phyloP scores from a whole-genome alignment of 306 rosid species.

The Crataegus laevigata region DNA sequence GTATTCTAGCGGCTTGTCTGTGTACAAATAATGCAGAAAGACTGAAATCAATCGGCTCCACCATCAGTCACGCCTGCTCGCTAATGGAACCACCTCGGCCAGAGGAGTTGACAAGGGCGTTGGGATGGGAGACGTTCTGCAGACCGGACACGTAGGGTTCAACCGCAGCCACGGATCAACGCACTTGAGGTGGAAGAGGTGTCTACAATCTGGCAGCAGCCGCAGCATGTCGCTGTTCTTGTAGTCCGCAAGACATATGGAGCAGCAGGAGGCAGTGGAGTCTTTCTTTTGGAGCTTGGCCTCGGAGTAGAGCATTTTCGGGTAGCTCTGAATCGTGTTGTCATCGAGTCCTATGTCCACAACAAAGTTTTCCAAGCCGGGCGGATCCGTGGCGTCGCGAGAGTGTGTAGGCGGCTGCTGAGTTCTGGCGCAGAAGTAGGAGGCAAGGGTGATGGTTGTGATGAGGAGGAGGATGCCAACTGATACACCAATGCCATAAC shows the following conservation, averaged over 20 bases:
- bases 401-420: slow-evolving; percentile 6
- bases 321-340: slow-evolving; percentile 54
- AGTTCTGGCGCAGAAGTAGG: slow-evolving; percentile 64
- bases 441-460: slow-evolving; percentile 77
- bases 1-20: background rate
- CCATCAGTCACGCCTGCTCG: slow-evolving; percentile 44
- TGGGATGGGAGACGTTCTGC: slow-evolving; percentile 84
- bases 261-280: slow-evolving; percentile 57
- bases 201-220: slow-evolving; percentile 72
- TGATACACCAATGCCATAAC: slow-evolving; percentile 83
- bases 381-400: background rate
- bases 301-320: slow-evolving; percentile 64
- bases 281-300: slow-evolving; percentile 39
- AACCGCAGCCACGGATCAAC: slow-evolving; percentile 83
- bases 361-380: slow-evolving; percentile 31
- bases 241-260: slow-evolving; percentile 78
- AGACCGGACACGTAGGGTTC: slow-evolving; percentile 83
- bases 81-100: slow-evolving; percentile 84
- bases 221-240: slow-evolving; percentile 48
- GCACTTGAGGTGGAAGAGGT: slow-evolving; percentile 65
- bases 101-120: slow-evolving; percentile 89
- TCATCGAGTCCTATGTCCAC: slow-evolving; percentile 70
- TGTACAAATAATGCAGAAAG: background rate
- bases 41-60: background rate
- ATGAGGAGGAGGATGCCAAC: slow-evolving; percentile 73